phyloP scores from a whole-genome alignment of 805 yeast species.

The Saccharomycopsis sp. region DNA sequence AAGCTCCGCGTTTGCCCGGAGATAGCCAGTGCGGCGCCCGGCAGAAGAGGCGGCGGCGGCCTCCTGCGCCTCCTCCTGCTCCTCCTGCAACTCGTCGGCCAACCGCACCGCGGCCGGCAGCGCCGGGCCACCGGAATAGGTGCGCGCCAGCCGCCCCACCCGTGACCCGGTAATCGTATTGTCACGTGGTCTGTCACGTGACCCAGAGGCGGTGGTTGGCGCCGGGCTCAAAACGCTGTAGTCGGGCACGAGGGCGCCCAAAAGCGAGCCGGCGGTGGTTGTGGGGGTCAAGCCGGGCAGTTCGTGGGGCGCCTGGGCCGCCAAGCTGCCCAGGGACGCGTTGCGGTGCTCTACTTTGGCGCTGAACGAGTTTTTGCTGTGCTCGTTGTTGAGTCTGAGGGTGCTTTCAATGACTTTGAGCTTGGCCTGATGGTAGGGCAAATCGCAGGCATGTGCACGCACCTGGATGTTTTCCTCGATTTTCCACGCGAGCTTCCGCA shows the following conservation, averaged over 20 bases:
- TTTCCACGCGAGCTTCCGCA: constrained; percentile 85
- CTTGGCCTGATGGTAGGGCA: constrained; percentile 42
- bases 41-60: not conserved
- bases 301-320: not conserved
- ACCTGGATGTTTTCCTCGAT: constrained; percentile 77
- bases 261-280: not conserved
- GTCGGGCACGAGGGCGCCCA: not conserved
- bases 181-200: no score
- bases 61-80: not conserved
- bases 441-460: constrained; percentile 48
- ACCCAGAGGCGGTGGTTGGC: not conserved
- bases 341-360: not conserved
- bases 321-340: not conserved
- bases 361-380: constrained; percentile 1
- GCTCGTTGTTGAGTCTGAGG: constrained; percentile 27
- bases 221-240: not conserved
- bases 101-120: not conserved
- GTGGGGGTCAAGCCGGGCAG: not conserved
- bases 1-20: not conserved
- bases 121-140: not conserved
- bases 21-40: not conserved
- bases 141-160: no score
- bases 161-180: no score
- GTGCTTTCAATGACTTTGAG: constrained; percentile 40
- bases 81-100: not conserved